Evolutionary conservation across 106 monocot species (phyloP).

Genomic region (Cymbidium sinense): DNA sequence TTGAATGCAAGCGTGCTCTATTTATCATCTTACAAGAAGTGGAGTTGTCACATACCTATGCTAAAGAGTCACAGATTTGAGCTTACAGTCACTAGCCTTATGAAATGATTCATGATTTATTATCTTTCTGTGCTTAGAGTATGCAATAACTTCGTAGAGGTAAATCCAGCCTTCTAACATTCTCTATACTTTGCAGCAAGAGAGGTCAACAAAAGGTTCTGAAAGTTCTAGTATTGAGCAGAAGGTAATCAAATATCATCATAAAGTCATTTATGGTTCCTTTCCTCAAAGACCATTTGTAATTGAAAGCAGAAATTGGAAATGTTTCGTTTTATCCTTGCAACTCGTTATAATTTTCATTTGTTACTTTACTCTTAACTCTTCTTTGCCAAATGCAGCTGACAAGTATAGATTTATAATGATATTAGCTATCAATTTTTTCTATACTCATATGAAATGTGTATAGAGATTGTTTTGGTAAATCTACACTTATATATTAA

Average conservation of each 20-base stretch:
- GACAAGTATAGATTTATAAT: background rate
- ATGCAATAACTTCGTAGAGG: no score
- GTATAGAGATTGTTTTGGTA: no score
- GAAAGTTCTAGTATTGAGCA: conserved; percentile 81
- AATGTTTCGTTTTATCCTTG: background rate
- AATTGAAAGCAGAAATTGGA: background rate
- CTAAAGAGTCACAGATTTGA: background rate
- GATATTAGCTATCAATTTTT: background rate
- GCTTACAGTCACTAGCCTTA: background rate
- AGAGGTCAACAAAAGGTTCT: conserved; percentile 89
- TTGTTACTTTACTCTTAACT: no score
- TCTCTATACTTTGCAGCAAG: conserved; percentile 54
- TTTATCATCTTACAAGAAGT: no score
- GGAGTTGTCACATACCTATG: no score
- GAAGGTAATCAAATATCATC: conserved; percentile 39
- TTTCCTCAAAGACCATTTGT: background rate
- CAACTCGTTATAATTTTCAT: background rate
- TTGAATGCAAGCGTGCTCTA: no score
- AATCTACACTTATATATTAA: no score
- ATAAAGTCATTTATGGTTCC: background rate
- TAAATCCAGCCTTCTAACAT: background rate
- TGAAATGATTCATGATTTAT: background rate
- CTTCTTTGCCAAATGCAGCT: background rate
- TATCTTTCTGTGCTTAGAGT: background rate
- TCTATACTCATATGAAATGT: no score